Evolutionary conservation across 2,329 filamentous ascomycete genomes (phyloP).

Genomic region (Colletotrichum coccodes): DNA sequence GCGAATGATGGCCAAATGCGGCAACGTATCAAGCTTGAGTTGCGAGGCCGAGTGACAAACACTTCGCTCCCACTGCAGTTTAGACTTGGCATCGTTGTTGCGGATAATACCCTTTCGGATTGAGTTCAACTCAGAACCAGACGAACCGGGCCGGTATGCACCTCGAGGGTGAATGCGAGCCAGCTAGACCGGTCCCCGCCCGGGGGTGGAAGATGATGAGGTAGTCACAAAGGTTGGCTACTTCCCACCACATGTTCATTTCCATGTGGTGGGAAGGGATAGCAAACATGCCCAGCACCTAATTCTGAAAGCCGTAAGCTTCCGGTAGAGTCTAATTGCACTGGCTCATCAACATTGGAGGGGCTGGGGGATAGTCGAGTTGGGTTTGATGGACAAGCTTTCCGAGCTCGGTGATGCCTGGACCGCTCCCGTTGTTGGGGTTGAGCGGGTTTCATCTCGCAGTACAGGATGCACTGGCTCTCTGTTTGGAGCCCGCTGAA

Average conservation of each 20-base stretch:
- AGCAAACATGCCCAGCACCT: background rate
- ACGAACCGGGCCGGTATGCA: background rate
- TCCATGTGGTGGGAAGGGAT: background rate
- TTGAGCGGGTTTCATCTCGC: background rate
- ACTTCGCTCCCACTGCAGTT: background rate
- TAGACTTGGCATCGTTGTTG: background rate
- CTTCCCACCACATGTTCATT: no score
- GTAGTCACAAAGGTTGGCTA: background rate
- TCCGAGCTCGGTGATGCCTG: background rate
- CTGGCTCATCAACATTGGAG: background rate
- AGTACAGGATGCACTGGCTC: background rate
- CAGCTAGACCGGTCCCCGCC: background rate
- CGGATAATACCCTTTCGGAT: background rate
- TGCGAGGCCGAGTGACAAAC: slow-evolving; percentile 2
- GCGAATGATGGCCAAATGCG: background rate
- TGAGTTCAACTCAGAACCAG: background rate
- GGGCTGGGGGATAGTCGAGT: no score
- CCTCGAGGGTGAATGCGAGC: background rate
- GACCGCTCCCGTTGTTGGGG: background rate
- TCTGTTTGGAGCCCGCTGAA: no score
- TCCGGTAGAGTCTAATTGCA: background rate
- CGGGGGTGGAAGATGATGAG: background rate
- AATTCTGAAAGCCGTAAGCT: background rate
- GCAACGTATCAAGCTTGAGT: background rate
- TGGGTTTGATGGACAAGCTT: background rate